These are phyloP conservation scores for Geotrichum carabidarum DNA, from an alignment of 1,139 yeast genomes.

Conservation along the genomic window DNA sequence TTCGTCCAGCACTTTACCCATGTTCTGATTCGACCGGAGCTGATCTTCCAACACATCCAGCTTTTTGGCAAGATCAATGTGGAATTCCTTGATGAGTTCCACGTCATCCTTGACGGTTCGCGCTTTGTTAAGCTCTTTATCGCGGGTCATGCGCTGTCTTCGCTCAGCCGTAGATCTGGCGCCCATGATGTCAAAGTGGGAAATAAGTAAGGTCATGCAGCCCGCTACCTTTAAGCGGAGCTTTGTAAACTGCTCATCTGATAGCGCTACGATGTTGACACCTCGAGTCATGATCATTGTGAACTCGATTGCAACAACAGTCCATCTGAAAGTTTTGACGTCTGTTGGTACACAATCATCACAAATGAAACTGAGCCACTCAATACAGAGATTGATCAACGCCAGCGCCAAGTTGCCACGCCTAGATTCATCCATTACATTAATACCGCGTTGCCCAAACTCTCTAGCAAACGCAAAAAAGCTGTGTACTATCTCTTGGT, in stretches of 20 bases:
- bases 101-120: constrained; percentile 49
- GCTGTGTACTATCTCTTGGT: constrained; percentile 71
- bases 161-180: constrained; percentile 79
- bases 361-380: constrained; percentile 88
- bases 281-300: constrained; percentile 95
- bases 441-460: constrained; percentile 68
- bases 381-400: constrained; percentile 70
- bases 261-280: constrained; percentile 74
- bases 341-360: constrained; percentile 95
- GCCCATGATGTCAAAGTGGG: constrained; percentile 98
- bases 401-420: constrained; percentile 68
- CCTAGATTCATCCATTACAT: constrained; percentile 58
- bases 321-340: constrained; percentile 87
- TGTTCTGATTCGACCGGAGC: constrained; percentile 49
- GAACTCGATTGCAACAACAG: constrained; percentile 90
- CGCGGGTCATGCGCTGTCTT: constrained; percentile 37
- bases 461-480: constrained; percentile 79
- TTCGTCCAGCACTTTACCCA: constrained; percentile 87
- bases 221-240: constrained; percentile 84
- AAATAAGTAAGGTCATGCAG: constrained; percentile 86
- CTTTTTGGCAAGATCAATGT: constrained; percentile 56
- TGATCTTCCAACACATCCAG: constrained; percentile 55
- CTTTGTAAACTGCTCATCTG: constrained; percentile 67
- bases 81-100: constrained; percentile 49
- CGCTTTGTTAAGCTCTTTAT: constrained; percentile 14